phyloP scores from a whole-genome alignment of 139 green algal genomes.

The Chlorella vulgaris region DNA sequence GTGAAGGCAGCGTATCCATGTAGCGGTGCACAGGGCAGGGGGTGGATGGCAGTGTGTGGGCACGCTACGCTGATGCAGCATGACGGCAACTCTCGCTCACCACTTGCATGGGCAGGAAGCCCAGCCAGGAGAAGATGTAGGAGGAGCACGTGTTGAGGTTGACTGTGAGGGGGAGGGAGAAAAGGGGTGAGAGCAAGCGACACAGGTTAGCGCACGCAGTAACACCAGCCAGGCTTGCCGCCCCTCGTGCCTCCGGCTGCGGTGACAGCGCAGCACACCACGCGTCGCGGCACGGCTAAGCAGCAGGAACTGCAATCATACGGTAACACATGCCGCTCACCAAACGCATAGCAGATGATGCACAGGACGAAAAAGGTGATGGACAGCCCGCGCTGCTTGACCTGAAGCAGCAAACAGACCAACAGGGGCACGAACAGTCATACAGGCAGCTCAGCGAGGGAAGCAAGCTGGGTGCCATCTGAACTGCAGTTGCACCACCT shows the following conservation, averaged over 20 bases:
- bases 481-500: no score
- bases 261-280: no score
- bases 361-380: conserved; percentile 42
- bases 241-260: no score
- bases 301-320: no score
- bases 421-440: background rate
- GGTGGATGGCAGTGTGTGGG: no score
- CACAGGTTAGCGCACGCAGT: background rate
- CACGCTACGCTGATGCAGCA: no score
- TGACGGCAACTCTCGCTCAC: background rate
- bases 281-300: no score
- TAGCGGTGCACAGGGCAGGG: no score
- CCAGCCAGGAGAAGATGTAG: conserved; percentile 24
- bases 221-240: no score
- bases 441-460: background rate
- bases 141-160: conserved; percentile 9
- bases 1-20: no score
- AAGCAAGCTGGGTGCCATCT: no score
- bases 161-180: background rate
- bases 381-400: conserved; percentile 27
- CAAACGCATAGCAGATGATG: conserved; percentile 25
- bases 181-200: background rate
- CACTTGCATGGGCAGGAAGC: conserved; percentile 46
- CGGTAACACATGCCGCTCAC: no score
- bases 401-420: background rate